Evolutionary conservation across 352 stramenopile genomes (phyloP), one percentile per base, ranked within the genome.

Genomic region (Phytopythium mirpurense): DNA sequence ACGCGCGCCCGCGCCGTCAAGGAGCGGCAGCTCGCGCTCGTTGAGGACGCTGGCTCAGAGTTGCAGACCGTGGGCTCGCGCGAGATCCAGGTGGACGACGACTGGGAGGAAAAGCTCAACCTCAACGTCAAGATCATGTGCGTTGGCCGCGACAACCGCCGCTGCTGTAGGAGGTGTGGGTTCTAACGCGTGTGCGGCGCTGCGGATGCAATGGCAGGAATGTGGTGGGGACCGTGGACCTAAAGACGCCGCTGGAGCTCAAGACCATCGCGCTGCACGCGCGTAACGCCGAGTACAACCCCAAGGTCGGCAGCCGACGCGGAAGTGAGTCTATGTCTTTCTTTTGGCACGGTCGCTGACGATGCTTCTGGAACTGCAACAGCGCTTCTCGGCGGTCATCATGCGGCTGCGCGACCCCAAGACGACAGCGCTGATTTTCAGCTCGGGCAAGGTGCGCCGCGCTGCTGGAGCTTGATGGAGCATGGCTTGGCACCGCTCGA

Each of bases 211-310:
- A 0, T 12, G 51, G 31, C 60, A 96, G 87, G 73, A 98, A 98
- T 56, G 79, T 98, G 26, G 92, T 98, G n/a, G 83, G 87, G 5
- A 98, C 92, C 0, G 92, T 98, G 35, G 97, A 99, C 67, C 67
- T 99, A 15, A 94, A 96, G 51, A 95, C 91, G 29, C 80, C 77
- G 31, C 72, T 99, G 19, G 96, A 99, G 65, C 82, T 99, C 23
- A 98, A 98, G 70, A 96, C 90, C 44, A 98, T 99, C 56, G 95
- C 97, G 34, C 68, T 98, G 21, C 93, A 98, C 57, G 96, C 95
- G 42, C 88, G 96, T 18, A 99, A 99, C 60, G 97, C 97, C 8
- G 97, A 99, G 76, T 99, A 99, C 73, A 99, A 99, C 72, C 97
- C 97, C 12, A 97, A 97, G 78, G 87, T 96, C n/a, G n/a, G n/a